Base-by-base conservation (phyloP, 2,329 filamentous ascomycete genomes). In the Pyrenophora seminiperda region DNA sequence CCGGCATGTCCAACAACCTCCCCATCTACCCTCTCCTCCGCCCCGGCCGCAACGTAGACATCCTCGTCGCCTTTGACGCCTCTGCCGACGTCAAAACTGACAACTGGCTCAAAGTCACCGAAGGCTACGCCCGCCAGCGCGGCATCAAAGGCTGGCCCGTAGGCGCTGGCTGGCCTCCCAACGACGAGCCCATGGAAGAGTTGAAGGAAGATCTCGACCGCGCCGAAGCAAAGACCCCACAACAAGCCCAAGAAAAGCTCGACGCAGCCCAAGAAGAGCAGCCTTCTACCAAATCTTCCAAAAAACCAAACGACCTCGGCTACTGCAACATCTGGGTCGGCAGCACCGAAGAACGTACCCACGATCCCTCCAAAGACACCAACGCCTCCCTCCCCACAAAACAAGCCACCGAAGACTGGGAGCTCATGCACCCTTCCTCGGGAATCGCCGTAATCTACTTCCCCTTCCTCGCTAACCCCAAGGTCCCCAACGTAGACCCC, bases 261-360 rank as follows among this genome's bases (percentile, higher is more conserved):
- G 73, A 79, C 15, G 76, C 85, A 42, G 89, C 89, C 1, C 73
- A 74, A 54, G 24, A 34, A 46, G 41, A 62, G 57, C 37, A 61
- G 61, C 29, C 52, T 24, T 74, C 52, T 50, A 77, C 61, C 62
- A 69, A 31, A 19, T 5, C 7, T 11, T 11, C n/a, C 24, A 52
- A 34, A 53, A 78, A 62, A 63, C 68, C 30, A 57, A 71, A 65
- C 61, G 63, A 91, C 29, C 79, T 99, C 0, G 88, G 89, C 5
- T 94, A 93, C 76, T 97, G 94, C 76, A 97, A 92, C 15, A 84
- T 97, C 50, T 99, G 94, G 94, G 88, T 97, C 6, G 94, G 94
- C 27, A 89, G 84, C 0, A 95, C 83, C 3, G 81, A 90, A 63
- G 90, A 96, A 68, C 85, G 86, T 4, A 80, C 81, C 2, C 77